A percentile compares a stretch with the other conserved stretches of the same genome.
Conservation (phyloP, 768 basidiomycete species). For the Russula vinacea region DNA sequence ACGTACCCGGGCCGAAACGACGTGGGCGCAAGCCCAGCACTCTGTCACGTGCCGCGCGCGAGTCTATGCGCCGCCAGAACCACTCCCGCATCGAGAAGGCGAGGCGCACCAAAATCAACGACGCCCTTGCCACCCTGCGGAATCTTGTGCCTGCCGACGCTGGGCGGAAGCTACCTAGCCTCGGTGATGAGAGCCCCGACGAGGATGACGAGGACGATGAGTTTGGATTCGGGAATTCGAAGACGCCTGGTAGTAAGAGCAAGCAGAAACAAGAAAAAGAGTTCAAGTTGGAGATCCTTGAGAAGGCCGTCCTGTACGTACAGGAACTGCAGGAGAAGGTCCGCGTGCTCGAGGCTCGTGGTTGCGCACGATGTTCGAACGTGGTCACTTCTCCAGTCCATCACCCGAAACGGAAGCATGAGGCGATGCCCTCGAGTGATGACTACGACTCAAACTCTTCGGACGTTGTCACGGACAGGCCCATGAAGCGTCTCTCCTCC, state of each 20-base stretch:
- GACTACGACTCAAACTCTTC: conserved; percentile 19
- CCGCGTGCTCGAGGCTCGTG: conserved; percentile 24
- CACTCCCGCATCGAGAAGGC: conserved; percentile 95
- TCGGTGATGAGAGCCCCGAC: conserved; percentile 41
- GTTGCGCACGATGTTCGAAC: conserved; percentile 16
- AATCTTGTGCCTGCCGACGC: conserved; percentile 60
- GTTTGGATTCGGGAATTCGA: background rate
- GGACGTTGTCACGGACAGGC: conserved; percentile 8
- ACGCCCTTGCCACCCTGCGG: conserved; percentile 74
- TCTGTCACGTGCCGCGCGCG: conserved; percentile 72
- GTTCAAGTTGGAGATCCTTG: conserved; percentile 31
- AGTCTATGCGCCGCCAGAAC: conserved; percentile 86
- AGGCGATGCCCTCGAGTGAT: conserved; percentile 15
- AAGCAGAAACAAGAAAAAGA: conserved; percentile 28
- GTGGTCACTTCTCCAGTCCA: background rate
- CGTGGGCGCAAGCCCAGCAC: conserved; percentile 71
- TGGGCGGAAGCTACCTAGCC: conserved; percentile 39
- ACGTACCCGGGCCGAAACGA: conserved; percentile 47
- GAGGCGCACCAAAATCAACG: conserved; percentile 92
- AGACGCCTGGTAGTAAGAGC: conserved; percentile 18
- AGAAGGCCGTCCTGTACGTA: conserved; percentile 28
- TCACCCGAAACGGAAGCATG: conserved; percentile 22
- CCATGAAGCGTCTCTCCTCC: conserved; percentile 17
- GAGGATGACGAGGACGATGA: conserved; percentile 35
- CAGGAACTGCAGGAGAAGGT: conserved; percentile 30